Conservation (phyloP, 306 rosid species). For the Trichosanthes cucumerina region DNA sequence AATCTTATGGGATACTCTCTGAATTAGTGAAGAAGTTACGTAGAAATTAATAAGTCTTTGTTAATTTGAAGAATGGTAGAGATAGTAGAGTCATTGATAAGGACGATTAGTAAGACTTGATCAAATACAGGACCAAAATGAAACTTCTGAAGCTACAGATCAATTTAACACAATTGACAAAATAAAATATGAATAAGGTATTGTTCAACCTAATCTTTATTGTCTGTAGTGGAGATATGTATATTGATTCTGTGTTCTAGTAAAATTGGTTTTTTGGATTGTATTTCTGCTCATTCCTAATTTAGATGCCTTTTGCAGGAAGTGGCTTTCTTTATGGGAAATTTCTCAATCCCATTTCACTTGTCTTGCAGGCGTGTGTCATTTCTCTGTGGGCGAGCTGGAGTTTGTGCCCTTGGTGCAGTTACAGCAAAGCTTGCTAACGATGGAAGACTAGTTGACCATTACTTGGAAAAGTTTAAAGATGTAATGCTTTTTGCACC, state of each 20-base stretch:
- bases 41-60: neutral
- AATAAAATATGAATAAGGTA: neutral
- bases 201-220: neutral
- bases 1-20: neutral
- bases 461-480: constrained; percentile 43
- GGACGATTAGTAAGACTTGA: neutral
- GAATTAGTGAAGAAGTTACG: neutral
- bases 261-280: neutral
- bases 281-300: neutral
- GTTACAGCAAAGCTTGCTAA: constrained; percentile 59
- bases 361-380: constrained; percentile 46
- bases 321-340: neutral
- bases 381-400: constrained; percentile 69
- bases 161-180: neutral
- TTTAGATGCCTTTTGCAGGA: neutral
- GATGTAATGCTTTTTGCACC: constrained; percentile 25
- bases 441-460: constrained; percentile 39
- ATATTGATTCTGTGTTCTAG: neutral
- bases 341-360: neutral
- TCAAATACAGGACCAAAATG: neutral
- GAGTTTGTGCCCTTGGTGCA: constrained; percentile 75
- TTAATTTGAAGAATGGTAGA: neutral
- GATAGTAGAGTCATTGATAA: neutral
- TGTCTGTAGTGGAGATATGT: neutral
- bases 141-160: neutral